These are phyloP conservation scores for Aspergillus fumigatus DNA, from an alignment of 2,329 filamentous ascomycete genomes.

Conservation along the genomic window DNA sequence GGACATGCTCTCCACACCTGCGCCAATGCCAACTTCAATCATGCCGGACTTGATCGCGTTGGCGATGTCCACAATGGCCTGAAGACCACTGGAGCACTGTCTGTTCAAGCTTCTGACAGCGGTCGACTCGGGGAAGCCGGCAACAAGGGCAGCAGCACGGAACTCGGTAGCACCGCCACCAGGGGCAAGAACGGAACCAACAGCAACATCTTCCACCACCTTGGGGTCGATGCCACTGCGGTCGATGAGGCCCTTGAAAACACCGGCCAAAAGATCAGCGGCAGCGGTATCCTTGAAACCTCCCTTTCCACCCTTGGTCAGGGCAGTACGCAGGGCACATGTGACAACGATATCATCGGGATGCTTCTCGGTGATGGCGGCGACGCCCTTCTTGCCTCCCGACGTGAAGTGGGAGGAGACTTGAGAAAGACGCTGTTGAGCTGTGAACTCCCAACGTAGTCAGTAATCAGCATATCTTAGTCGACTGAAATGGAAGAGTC, in stretches of 20 bases:
- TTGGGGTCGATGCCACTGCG: conserved; percentile 84
- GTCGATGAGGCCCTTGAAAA: conserved; percentile 74
- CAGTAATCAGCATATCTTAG: conserved; percentile 3
- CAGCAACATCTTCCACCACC: conserved; percentile 86
- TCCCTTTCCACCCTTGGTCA: conserved; percentile 90
- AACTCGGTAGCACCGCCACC: conserved; percentile 96
- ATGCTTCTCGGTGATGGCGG: conserved; percentile 43
- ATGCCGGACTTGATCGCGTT: conserved; percentile 87
- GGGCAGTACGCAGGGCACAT: conserved; percentile 81
- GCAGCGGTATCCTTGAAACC: conserved; percentile 92
- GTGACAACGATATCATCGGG: conserved; percentile 80
- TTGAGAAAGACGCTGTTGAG: conserved; percentile 56
- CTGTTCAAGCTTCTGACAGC: conserved; percentile 88
- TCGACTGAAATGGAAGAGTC: neutral
- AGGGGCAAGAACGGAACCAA: conserved; percentile 85
- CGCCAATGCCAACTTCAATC: conserved; percentile 92
- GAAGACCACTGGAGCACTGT: conserved; percentile 89
- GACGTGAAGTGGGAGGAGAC: conserved; percentile 53
- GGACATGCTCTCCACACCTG: conserved; percentile 95
- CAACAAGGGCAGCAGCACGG: conserved; percentile 83
- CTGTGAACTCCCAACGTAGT: conserved; percentile 28
- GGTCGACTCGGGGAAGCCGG: conserved; percentile 80
- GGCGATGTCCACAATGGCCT: conserved; percentile 89
- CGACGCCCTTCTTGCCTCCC: conserved; percentile 31
- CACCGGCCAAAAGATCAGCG: conserved; percentile 77